Conservation (phyloP, 139 green algal genomes). For the Chlamydomonas asymmetrica region DNA sequence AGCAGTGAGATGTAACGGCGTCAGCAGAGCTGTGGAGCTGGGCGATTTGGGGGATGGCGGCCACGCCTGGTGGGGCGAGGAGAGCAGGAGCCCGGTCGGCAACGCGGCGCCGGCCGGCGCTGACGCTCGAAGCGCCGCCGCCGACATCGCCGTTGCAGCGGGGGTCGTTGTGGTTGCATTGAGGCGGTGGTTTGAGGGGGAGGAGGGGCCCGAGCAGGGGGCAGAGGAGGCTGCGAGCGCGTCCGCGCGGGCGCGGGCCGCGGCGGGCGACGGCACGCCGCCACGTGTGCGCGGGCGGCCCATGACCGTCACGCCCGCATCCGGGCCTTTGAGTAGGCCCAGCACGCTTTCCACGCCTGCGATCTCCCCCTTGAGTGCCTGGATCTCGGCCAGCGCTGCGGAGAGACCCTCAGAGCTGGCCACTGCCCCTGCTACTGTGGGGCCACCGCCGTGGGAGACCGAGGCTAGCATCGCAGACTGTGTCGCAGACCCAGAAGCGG, state of each 20-base stretch:
- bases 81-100: too few relatives aligned
- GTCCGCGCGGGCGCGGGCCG: constrained; percentile 10
- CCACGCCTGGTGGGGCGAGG: too few relatives aligned
- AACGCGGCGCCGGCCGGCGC: too few relatives aligned
- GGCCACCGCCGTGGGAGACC: too few relatives aligned
- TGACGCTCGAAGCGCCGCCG: not conserved
- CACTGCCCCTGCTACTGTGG: too few relatives aligned
- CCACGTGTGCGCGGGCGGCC: constrained; percentile 3
- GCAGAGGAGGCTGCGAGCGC: constrained; percentile 8
- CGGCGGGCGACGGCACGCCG: constrained; percentile 16
- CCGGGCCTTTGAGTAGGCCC: constrained; percentile 15
- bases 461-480: too few relatives aligned
- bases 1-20: too few relatives aligned
- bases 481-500: too few relatives aligned
- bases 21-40: too few relatives aligned
- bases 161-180: too few relatives aligned
- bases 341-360: constrained; percentile 32
- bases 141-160: not conserved
- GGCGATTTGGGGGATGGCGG: too few relatives aligned
- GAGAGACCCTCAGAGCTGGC: constrained; percentile 5
- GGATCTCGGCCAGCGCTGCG: constrained; percentile 22
- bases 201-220: not conserved
- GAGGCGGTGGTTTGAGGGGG: too few relatives aligned
- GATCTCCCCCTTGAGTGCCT: constrained; percentile 33
- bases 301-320: constrained; percentile 8